Conservation (phyloP, 176 grass and related monocot genomes). For the Saccharum officinarum region DNA sequence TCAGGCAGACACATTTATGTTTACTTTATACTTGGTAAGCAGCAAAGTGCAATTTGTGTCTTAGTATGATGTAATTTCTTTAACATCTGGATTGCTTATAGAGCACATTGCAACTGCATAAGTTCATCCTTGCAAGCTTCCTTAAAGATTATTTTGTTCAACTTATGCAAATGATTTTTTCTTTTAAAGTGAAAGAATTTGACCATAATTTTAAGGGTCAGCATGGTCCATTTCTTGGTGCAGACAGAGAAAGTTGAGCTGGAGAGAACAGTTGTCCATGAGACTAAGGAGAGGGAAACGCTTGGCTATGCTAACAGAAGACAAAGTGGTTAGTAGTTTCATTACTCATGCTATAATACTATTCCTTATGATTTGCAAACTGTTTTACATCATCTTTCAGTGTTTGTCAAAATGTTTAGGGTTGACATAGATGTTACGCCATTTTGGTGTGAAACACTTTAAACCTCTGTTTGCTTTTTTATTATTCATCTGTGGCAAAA, state of each 20-base stretch:
- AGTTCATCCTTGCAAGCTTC: background rate
- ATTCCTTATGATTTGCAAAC: background rate
- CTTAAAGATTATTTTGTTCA: background rate
- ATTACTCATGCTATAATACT: constrained; percentile 1
- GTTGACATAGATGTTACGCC: background rate
- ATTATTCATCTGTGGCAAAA: background rate
- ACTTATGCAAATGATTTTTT: background rate
- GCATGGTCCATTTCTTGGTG: constrained; percentile 43
- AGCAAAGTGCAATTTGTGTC: background rate
- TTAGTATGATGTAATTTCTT: background rate
- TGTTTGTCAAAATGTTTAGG: background rate
- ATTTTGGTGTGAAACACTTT: background rate
- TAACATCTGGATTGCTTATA: constrained; percentile 5
- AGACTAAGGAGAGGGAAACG: constrained; percentile 89
- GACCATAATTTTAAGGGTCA: constrained; percentile 23
- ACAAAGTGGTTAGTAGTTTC: constrained; percentile 86
- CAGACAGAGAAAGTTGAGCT: constrained; percentile 98
- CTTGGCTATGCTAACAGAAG: constrained; percentile 58
- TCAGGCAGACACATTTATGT: background rate
- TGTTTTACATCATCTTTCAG: constrained; percentile 14
- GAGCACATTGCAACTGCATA: background rate
- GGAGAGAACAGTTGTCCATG: constrained; percentile 90
- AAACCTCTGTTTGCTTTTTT: background rate
- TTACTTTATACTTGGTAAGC: background rate
- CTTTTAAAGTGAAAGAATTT: constrained; percentile 7